These are phyloP conservation scores for Venturia nashicola DNA, from an alignment of 2,329 filamentous ascomycete genomes.

Conservation along the genomic window DNA sequence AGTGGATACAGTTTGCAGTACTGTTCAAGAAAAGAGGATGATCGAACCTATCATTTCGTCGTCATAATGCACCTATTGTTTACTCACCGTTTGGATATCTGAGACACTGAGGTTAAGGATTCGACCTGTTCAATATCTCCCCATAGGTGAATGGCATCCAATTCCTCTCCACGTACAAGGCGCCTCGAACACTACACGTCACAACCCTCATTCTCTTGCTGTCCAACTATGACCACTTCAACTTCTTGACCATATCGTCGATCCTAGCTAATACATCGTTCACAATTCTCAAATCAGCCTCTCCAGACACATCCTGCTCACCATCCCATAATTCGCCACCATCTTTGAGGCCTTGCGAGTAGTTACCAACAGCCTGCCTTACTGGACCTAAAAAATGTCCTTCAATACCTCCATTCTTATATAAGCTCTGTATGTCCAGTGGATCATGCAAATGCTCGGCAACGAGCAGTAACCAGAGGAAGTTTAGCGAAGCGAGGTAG, in stretches of 20 bases:
- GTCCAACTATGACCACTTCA: not conserved
- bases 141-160: too few species aligned
- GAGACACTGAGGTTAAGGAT: not conserved
- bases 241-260: conserved; percentile 2
- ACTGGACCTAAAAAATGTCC: conserved; percentile 24
- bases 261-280: conserved; percentile 3
- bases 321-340: conserved; percentile 20
- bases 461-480: conserved; percentile 45
- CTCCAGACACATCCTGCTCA: conserved; percentile 15
- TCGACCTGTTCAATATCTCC: too few species aligned
- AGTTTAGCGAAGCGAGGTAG: conserved; percentile 43
- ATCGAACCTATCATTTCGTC: not conserved
- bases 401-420: conserved; percentile 19
- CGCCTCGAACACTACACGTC: not conserved
- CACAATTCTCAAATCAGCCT: conserved; percentile 8
- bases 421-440: conserved; percentile 34
- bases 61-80: not conserved
- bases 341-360: conserved; percentile 16
- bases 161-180: not conserved
- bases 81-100: not conserved
- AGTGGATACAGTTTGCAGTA: not conserved
- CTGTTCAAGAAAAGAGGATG: not conserved
- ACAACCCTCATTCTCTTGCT: not conserved
- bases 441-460: conserved; percentile 34
- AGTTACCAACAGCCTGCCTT: conserved; percentile 18